Evolutionary conservation across 495 filamentous ascomycete species (phyloP), one percentile per base, ranked within the genome.

Genomic region (Melanomma pulvis-pyrius): DNA sequence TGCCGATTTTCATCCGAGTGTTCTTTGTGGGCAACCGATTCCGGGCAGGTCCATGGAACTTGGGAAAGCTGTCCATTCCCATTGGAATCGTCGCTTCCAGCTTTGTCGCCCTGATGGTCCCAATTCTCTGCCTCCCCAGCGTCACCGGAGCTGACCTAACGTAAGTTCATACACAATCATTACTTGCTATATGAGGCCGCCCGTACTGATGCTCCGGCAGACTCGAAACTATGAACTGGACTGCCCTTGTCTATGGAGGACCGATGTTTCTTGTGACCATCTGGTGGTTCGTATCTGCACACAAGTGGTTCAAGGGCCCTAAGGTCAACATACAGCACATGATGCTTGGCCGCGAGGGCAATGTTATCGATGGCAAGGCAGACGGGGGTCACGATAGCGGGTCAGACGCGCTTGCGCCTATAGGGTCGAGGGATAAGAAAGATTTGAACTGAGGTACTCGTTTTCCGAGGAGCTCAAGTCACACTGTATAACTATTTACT

Each of bases 1-100:
- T 87, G 34, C 90, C 90, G 22, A 91, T 92, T 72, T 84, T 85
- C 73, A 90, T 92, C 69, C 82, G 86, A 19, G 85, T 89, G 1
- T 90, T 89, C 74, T 87, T 92, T 69, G 89, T 91, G 6, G 87
- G 89, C 0, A 78, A 89, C 65, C 75, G 84, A 2, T 92, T 92
- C 74, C 82, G 86, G 21, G 79, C 81, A 22, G 90, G 90, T 0
- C 90, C 90, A 1, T 92, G 90, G 90, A 82, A 92, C 74, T 75
- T 92, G 28, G 90, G 90, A 24, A 80, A 78, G 17, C 84, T 83
- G 61, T 86, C 85, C 36, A 75, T 82, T 28, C 83, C 82, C 17
- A 85, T 90, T 65, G 90, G 89, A n/a, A 76, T 74, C 0, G 57
- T 83, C 1, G 87, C 87, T 2, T 85, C 82, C 62, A 70, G 74